Evolutionary conservation across 148 eudicot genomes (phyloP), one percentile per base, ranked within the genome.

Genomic region (Mesembryanthemum crystallinum): DNA sequence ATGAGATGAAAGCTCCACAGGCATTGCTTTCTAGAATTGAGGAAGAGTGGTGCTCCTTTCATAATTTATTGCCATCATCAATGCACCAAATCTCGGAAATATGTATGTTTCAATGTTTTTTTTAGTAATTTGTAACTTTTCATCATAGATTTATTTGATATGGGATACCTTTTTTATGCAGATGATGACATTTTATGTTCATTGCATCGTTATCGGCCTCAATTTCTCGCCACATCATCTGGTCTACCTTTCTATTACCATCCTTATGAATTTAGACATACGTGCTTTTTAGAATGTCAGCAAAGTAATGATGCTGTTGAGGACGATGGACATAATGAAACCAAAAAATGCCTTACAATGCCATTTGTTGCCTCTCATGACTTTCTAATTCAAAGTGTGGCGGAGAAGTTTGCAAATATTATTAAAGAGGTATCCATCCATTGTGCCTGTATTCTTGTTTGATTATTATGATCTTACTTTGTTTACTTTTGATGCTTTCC

Each of bases 21-120:
- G 67, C 59, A 30, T 23, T 64, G 65, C 70, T 80, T 23, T 78
- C 84, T 39, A 81, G 77, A 86, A 61, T 72, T 35, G 98, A 94
- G 88, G 97, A 89, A 84, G 91, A 94, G 67, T 94, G 98, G 98
- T 94, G 97, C 82, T 77, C 83, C 58, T 74, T 79, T 76, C 98
- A 94, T 82, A 86, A 94, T 76, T 85, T 94, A 74, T 79, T 92
- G 78, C 93, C 64, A 71, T 78, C 95, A 60, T 87, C 98, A 55
- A 84, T 94, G 82, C 77, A 83, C 71, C 93, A 92, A 73, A 85
- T 92, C 47, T 81, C 85, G 64, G 90, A 85, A 80, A 84, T 89
- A 81, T 94, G 98, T 92, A 94, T 51, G 93, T 57, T 30, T 15
- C 49, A 24, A 13, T 64, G 45, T 17, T 39, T 30, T 33, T n/a